phyloP scores from a whole-genome alignment of 1,139 yeast species.

The Candida pseudocylindracea region DNA sequence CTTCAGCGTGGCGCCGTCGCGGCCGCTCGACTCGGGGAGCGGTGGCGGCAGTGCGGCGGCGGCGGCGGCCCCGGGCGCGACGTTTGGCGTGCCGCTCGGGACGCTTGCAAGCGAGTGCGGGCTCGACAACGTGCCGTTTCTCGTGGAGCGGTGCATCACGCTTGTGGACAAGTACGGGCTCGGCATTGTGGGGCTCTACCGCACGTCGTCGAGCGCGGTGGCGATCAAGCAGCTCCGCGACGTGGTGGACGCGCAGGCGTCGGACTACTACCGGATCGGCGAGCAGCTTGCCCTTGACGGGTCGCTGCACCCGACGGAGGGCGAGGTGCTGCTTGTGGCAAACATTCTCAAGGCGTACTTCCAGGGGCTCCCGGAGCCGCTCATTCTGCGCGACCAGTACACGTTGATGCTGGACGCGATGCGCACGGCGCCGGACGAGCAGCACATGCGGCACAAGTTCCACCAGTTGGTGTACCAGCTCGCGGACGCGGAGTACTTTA shows the following conservation, averaged over 20 bases:
- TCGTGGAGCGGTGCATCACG: constrained; percentile 74
- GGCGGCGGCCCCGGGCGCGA: constrained; percentile 13
- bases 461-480: constrained; percentile 76
- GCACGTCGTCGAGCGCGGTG: constrained; percentile 61
- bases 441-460: constrained; percentile 45
- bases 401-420: constrained; percentile 52
- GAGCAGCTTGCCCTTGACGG: constrained; percentile 16
- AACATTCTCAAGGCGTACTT: constrained; percentile 51
- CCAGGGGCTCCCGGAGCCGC: constrained; percentile 46
- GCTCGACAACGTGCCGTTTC: constrained; percentile 73
- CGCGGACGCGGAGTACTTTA: constrained; percentile 91
- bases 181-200: constrained; percentile 72
- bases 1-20: neutral
- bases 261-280: constrained; percentile 27
- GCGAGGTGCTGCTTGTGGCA: constrained; percentile 54
- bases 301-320: constrained; percentile 22
- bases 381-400: constrained; percentile 34
- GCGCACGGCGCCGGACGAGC: constrained; percentile 20
- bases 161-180: constrained; percentile 70
- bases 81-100: constrained; percentile 69
- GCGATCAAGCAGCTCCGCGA: constrained; percentile 55
- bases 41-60: constrained; percentile 1
- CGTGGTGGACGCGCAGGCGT: constrained; percentile 59
- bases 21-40: constrained; percentile 1
- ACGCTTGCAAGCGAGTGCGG: constrained; percentile 58